Evolutionary conservation across 192 early-diverging fungal species (phyloP).

Genomic region (Obelidium mucronatum): DNA sequence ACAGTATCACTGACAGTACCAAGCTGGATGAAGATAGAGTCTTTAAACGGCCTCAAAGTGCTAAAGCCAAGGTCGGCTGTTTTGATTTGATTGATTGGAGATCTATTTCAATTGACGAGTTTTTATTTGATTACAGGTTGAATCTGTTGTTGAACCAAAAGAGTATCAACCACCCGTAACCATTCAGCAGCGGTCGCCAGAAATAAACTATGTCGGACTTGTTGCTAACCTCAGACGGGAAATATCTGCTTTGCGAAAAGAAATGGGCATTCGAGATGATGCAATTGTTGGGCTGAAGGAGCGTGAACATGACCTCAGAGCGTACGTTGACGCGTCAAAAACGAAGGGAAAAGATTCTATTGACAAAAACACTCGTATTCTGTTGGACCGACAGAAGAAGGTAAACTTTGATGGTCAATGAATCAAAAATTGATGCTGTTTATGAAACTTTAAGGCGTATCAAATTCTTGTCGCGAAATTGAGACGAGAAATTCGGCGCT

Average conservation of each 20-base stretch:
- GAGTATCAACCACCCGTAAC: not conserved
- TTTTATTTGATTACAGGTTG: not conserved
- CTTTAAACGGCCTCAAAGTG: slow-evolving; percentile 27
- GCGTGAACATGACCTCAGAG: slow-evolving; percentile 29
- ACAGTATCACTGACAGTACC: not conserved
- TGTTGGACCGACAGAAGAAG: slow-evolving; percentile 57
- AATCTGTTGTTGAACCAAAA: not conserved
- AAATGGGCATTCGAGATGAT: slow-evolving; percentile 38
- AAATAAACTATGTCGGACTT: slow-evolving; percentile 31
- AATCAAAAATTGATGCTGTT: not conserved
- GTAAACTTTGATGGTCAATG: slow-evolving; percentile 6
- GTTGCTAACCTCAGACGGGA: slow-evolving; percentile 32
- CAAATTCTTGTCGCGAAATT: slow-evolving; percentile 58
- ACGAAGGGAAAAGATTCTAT: slow-evolving; percentile 32
- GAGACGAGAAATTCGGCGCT: slow-evolving; percentile 49
- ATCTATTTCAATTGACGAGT: not conserved
- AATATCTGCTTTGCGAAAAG: slow-evolving; percentile 21
- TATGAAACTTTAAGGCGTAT: slow-evolving; percentile 40
- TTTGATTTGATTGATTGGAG: not conserved
- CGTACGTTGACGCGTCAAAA: slow-evolving; percentile 12
- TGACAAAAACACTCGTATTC: slow-evolving; percentile 49
- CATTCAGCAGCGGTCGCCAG: not conserved
- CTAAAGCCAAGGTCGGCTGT: not conserved
- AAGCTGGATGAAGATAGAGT: slow-evolving; percentile 5
- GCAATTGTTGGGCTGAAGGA: slow-evolving; percentile 29